phyloP scores from a whole-genome alignment of 2,329 filamentous ascomycete species.

The Alternaria brassicae region DNA sequence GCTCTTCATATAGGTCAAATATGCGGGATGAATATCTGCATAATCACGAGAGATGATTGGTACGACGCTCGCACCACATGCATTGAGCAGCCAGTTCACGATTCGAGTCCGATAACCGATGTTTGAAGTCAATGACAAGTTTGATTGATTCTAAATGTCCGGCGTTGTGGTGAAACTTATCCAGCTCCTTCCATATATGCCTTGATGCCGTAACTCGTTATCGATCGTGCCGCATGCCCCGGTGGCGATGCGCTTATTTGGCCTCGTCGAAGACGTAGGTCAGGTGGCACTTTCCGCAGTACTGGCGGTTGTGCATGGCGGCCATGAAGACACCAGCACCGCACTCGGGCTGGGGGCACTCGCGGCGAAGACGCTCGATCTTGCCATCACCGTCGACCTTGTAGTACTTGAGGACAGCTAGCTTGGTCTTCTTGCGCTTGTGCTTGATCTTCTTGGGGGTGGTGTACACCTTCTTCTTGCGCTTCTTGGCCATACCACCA shows the following conservation, averaged over 20 bases:
- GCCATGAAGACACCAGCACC: slow-evolving; percentile 99
- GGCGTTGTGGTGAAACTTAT: slow-evolving; percentile 34
- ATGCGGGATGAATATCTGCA: not conserved
- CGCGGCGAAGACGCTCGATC: slow-evolving; percentile 98
- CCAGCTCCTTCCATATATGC: slow-evolving; percentile 32
- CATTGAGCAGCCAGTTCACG: not conserved
- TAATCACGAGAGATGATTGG: not conserved
- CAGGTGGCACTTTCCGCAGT: slow-evolving; percentile 79
- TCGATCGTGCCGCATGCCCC: slow-evolving; percentile 27
- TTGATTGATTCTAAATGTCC: slow-evolving; percentile 39
- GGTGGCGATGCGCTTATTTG: slow-evolving; percentile 54
- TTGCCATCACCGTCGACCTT: slow-evolving; percentile 99
- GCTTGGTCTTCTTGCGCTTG: slow-evolving; percentile 99
- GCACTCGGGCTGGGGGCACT: slow-evolving; percentile 86
- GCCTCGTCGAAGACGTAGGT: slow-evolving; percentile 75
- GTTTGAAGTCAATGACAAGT: slow-evolving; percentile 25
- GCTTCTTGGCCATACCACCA: slow-evolving; percentile 88
- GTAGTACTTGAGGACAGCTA: slow-evolving; percentile 99
- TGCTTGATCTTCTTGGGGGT: slow-evolving; percentile 99
- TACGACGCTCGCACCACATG: not conserved
- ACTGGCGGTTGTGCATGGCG: slow-evolving; percentile 99
- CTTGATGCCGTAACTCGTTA: slow-evolving; percentile 37
- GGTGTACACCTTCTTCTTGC: slow-evolving; percentile 99
- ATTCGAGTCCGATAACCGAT: not conserved
- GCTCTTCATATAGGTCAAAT: not conserved